Conservation (phyloP, 169 alveolate species). For the Cyclospora cayetanensis region DNA sequence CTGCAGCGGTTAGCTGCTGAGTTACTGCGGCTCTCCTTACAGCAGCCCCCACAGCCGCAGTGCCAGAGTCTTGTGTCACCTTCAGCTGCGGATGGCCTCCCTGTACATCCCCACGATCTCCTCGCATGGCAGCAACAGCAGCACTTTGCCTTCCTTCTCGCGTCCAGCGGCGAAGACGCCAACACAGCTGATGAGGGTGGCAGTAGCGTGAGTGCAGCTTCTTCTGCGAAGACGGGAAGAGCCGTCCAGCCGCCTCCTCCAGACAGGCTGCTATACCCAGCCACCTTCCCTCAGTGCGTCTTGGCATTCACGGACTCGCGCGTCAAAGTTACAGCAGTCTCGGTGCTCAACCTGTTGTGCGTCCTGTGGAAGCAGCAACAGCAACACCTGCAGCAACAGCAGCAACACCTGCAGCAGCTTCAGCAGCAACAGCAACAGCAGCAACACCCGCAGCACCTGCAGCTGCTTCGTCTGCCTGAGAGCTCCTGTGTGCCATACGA, state of each 20-base stretch:
- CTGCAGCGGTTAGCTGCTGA: constrained; percentile 28
- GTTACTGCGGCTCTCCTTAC: constrained; percentile 48
- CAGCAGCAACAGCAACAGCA: too few relatives aligned
- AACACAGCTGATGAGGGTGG: constrained; percentile 5
- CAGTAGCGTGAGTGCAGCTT: too few relatives aligned
- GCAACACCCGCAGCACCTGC: too few relatives aligned
- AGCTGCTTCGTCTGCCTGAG: not conserved
- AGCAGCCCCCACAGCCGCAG: constrained; percentile 50
- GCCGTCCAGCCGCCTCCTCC: not conserved
- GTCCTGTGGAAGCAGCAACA: constrained; percentile 57
- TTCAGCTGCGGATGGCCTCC: constrained; percentile 34
- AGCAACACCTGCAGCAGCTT: constrained; percentile 41
- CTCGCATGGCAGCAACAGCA: constrained; percentile 55
- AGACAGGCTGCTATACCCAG: not conserved
- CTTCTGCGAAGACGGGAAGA: too few relatives aligned
- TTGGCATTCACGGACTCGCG: constrained; percentile 40
- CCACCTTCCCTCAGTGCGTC: constrained; percentile 47
- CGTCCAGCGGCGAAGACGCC: constrained; percentile 32
- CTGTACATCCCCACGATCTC: constrained; percentile 10
- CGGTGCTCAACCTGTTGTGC: constrained; percentile 38
- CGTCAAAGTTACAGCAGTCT: constrained; percentile 36
- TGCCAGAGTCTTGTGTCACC: not conserved
- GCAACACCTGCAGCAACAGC: constrained; percentile 52
- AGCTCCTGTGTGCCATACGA: not conserved
- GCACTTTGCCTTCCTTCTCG: constrained; percentile 18